Evolutionary conservation across 257 asterid species (phyloP).

Genomic region (Linaria vulgaris): DNA sequence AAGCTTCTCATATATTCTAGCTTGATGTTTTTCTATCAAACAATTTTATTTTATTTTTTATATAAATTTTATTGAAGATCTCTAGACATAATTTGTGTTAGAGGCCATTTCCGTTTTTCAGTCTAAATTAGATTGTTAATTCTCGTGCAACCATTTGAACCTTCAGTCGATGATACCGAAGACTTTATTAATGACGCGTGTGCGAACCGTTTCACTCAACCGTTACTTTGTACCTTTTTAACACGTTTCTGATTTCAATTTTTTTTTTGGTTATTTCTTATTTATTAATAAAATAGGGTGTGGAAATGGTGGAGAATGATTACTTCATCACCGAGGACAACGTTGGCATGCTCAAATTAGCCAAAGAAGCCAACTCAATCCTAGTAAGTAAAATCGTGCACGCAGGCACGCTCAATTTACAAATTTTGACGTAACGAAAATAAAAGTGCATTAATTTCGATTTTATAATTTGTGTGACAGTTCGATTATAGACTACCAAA

Average conservation of each 20-base stretch:
- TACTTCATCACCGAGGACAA: conserved; percentile 92
- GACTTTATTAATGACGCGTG: conserved; percentile 11
- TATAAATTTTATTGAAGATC: too few species aligned
- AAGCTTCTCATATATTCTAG: too few species aligned
- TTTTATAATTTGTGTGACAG: conserved; percentile 32
- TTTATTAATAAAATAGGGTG: conserved; percentile 69
- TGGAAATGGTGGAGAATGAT: conserved; percentile 71
- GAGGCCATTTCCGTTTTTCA: too few species aligned
- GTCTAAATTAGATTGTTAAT: too few species aligned
- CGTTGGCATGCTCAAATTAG: conserved; percentile 83
- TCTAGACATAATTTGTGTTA: too few species aligned
- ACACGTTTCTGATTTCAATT: neutral
- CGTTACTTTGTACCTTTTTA: conserved; percentile 15
- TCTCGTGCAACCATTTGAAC: too few species aligned
- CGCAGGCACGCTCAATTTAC: too few species aligned
- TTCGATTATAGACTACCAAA: conserved; percentile 75
- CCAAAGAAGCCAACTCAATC: conserved; percentile 88
- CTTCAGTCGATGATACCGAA: too few species aligned
- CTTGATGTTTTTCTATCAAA: too few species aligned
- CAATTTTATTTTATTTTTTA: too few species aligned
- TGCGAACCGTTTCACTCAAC: neutral
- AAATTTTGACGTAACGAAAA: too few species aligned
- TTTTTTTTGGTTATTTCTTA: too few species aligned
- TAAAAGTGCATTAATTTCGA: neutral
- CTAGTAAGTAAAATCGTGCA: conserved; percentile 36